Conservation (phyloP, 495 filamentous ascomycete genomes). For the Hypoxylon crocopeplum region DNA sequence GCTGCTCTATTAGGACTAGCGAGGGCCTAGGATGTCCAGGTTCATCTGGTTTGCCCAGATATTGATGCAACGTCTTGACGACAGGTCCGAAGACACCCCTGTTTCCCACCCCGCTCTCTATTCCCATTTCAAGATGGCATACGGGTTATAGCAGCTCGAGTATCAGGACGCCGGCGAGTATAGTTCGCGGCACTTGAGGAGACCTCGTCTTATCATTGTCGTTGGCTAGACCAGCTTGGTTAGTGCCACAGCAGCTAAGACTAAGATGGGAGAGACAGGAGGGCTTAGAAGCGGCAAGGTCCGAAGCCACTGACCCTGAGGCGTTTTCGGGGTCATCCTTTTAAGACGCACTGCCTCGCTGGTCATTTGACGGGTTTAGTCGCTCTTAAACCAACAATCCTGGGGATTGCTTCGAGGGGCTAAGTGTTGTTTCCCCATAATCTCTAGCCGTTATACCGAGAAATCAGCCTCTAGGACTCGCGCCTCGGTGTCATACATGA, state of each 20-base stretch:
- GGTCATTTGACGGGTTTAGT: slow-evolving; percentile 32
- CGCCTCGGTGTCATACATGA: slow-evolving; percentile 6
- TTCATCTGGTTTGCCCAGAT: slow-evolving; percentile 30
- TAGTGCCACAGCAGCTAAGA: slow-evolving; percentile 18
- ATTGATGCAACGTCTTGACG: slow-evolving; percentile 20
- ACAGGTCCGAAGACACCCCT: slow-evolving; percentile 19
- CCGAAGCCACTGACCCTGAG: slow-evolving; percentile 33
- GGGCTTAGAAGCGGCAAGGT: slow-evolving; percentile 23
- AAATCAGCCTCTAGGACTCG: not conserved
- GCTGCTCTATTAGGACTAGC: slow-evolving; percentile 23
- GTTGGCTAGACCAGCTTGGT: slow-evolving; percentile 6
- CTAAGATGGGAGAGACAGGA: not conserved
- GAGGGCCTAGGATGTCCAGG: slow-evolving; percentile 20
- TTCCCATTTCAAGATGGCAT: slow-evolving; percentile 10
- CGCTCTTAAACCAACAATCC: slow-evolving; percentile 3
- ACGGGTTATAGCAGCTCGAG: slow-evolving; percentile 17
- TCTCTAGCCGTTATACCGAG: not conserved
- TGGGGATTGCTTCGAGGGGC: not conserved
- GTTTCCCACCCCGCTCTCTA: slow-evolving; percentile 13
- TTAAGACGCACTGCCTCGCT: slow-evolving; percentile 32
- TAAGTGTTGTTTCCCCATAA: not conserved
- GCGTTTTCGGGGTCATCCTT: slow-evolving; percentile 20
- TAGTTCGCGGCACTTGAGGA: slow-evolving; percentile 9
- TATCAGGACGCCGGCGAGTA: slow-evolving; percentile 9
- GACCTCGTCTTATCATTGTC: not conserved